phyloP scores from a whole-genome alignment of 2,329 filamentous ascomycete species.

The Penicillium oxalicum region DNA sequence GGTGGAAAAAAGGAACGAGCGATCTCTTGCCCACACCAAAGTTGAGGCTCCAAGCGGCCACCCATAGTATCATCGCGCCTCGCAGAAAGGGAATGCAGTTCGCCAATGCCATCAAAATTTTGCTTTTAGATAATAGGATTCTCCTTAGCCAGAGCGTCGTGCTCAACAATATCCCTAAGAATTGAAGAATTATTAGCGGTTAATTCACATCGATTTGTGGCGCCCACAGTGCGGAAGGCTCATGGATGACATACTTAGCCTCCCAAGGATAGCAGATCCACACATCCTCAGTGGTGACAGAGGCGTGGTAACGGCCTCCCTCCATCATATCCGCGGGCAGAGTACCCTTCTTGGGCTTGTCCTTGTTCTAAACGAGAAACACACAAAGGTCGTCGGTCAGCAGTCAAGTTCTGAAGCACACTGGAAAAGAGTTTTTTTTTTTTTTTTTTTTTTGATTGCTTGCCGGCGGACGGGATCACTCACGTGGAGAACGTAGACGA shows the following conservation, averaged over 20 bases:
- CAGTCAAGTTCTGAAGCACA: background rate
- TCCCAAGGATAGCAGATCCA: slow-evolving; percentile 99
- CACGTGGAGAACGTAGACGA: slow-evolving; percentile 91
- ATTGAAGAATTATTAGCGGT: background rate
- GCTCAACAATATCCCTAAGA: slow-evolving; percentile 80
- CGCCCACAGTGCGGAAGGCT: background rate
- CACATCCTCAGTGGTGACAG: slow-evolving; percentile 81
- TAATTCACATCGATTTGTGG: background rate
- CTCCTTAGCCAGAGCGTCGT: slow-evolving; percentile 63
- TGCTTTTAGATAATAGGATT: slow-evolving; percentile 27
- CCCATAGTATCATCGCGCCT: slow-evolving; percentile 12
- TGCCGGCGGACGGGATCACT: slow-evolving; percentile 29
- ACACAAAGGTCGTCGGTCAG: background rate
- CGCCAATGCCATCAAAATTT: slow-evolving; percentile 11
- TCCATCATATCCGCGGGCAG: slow-evolving; percentile 73
- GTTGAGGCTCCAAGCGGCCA: slow-evolving; percentile 7
- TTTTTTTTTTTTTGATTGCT: too few species aligned
- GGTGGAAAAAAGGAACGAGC: slow-evolving; percentile 4
- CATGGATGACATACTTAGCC: slow-evolving; percentile 54
- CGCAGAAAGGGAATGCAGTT: slow-evolving; percentile 13
- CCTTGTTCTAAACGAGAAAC: slow-evolving; percentile 66
- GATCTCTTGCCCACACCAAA: background rate
- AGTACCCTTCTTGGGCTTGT: slow-evolving; percentile 88
- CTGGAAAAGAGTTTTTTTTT: background rate
- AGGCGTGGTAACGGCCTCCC: slow-evolving; percentile 71